Conservation (phyloP, 2,329 filamentous ascomycete species). For the Diaporthe batatas region DNA sequence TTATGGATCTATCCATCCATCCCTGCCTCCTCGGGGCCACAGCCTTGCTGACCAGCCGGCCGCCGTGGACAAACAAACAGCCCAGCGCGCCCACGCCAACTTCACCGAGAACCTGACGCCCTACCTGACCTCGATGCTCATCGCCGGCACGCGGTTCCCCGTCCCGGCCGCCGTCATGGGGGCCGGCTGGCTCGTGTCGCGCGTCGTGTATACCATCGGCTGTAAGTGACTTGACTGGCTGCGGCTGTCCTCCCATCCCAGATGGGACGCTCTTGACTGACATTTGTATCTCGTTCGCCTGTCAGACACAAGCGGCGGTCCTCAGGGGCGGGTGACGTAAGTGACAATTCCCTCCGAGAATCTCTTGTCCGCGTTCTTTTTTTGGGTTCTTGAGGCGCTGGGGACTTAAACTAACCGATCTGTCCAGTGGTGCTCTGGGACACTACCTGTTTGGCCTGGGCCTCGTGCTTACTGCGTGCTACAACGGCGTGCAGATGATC, state of each 20-base stretch:
- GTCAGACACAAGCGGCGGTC: conserved; percentile 14
- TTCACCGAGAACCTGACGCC: conserved; percentile 72
- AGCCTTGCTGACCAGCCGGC: too few species aligned
- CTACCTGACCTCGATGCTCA: conserved; percentile 64
- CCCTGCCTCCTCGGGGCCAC: too few species aligned
- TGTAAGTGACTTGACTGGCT: conserved; percentile 62
- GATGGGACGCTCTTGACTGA: background rate
- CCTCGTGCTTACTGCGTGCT: conserved; percentile 21
- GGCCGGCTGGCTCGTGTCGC: conserved; percentile 63
- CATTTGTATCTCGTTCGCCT: background rate
- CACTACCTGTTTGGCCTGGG: conserved; percentile 53
- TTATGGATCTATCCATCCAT: too few species aligned
- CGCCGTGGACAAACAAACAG: too few species aligned
- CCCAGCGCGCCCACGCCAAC: conserved; percentile 73
- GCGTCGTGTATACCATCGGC: conserved; percentile 68
- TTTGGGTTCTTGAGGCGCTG: too few species aligned
- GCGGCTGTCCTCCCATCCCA: conserved; percentile 44
- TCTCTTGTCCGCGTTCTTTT: too few species aligned
- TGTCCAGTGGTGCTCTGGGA: conserved; percentile 53
- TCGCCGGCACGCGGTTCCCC: conserved; percentile 70
- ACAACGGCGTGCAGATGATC: conserved; percentile 13
- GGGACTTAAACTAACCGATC: background rate
- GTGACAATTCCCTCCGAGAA: background rate
- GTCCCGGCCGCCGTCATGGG: conserved; percentile 63
- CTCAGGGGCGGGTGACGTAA: conserved; percentile 37